phyloP scores from a whole-genome alignment of 257 asterid species.

The Nicotiana tabacum region DNA sequence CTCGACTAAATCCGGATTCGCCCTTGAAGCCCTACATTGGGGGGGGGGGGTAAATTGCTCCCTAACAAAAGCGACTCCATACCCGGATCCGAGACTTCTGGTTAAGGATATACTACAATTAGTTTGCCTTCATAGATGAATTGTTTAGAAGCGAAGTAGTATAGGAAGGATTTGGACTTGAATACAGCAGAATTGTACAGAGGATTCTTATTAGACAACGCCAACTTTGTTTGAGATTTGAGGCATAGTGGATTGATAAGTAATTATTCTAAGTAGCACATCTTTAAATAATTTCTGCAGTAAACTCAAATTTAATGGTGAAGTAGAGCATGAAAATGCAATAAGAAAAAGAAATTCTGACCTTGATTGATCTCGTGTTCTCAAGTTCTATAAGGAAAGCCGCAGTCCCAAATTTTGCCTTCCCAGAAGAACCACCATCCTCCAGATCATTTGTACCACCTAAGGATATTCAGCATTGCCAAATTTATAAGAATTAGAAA shows the following conservation, averaged over 20 bases:
- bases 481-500: not conserved
- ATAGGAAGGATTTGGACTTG: not conserved
- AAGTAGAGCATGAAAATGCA: not conserved
- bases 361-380: constrained; percentile 81
- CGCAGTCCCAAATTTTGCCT: constrained; percentile 80
- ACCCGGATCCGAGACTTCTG: no score
- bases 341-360: constrained; percentile 15
- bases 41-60: no score
- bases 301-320: not conserved
- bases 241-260: not conserved
- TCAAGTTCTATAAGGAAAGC: constrained; percentile 74
- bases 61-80: no score
- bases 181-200: not conserved
- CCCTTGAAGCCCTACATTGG: no score
- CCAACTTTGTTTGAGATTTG: not conserved
- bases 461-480: not conserved
- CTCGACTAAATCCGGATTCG: no score
- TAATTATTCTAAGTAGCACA: not conserved
- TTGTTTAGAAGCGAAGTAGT: not conserved
- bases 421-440: constrained; percentile 36
- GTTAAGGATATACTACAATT: no score
- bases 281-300: not conserved
- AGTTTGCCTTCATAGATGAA: not conserved
- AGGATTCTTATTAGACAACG: not conserved
- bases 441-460: constrained; percentile 30